Evolutionary conservation across 164 flowering plant genomes (phyloP).

Genomic region (Aristolochia fimbriata): DNA sequence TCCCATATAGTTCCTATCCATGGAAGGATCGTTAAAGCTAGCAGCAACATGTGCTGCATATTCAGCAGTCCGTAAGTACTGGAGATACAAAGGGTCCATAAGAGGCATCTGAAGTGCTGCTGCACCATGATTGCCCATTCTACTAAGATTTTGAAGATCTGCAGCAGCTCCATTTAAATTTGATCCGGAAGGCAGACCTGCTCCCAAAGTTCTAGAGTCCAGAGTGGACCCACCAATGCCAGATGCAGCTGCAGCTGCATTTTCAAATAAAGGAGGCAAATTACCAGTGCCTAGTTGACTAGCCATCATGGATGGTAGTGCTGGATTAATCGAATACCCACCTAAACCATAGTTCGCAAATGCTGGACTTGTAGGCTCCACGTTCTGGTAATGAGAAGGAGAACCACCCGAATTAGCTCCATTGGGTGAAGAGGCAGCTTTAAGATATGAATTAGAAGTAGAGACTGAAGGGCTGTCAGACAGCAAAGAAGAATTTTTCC

Average conservation of each 20-base stretch:
- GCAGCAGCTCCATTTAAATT: constrained; percentile 47
- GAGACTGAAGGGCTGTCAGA: constrained; percentile 24
- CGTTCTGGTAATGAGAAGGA: constrained; percentile 35
- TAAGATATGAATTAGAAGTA: constrained; percentile 26
- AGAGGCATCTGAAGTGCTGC: constrained; percentile 35
- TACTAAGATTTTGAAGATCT: constrained; percentile 37
- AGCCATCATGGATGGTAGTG: constrained; percentile 43
- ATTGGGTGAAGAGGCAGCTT: constrained; percentile 24
- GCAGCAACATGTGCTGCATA: constrained; percentile 52
- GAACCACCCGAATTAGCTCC: constrained; percentile 34
- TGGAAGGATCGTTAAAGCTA: constrained; percentile 33
- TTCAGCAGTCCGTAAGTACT: constrained; percentile 57
- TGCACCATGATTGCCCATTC: constrained; percentile 40
- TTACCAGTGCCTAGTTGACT: constrained; percentile 43
- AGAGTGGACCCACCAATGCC: constrained; percentile 42
- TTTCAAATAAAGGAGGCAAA: constrained; percentile 51
- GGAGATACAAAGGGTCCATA: constrained; percentile 62
- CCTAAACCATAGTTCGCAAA: constrained; percentile 41
- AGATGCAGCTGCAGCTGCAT: constrained; percentile 45
- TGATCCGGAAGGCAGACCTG: constrained; percentile 35
- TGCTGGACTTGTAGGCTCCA: constrained; percentile 29
- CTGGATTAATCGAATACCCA: constrained; percentile 47
- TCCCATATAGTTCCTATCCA: constrained; percentile 42
- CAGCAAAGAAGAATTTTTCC: constrained; percentile 18
- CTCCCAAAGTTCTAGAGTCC: constrained; percentile 52